phyloP scores from a whole-genome alignment of 176 grass and related monocot genomes.

The Lolium multiflorum region DNA sequence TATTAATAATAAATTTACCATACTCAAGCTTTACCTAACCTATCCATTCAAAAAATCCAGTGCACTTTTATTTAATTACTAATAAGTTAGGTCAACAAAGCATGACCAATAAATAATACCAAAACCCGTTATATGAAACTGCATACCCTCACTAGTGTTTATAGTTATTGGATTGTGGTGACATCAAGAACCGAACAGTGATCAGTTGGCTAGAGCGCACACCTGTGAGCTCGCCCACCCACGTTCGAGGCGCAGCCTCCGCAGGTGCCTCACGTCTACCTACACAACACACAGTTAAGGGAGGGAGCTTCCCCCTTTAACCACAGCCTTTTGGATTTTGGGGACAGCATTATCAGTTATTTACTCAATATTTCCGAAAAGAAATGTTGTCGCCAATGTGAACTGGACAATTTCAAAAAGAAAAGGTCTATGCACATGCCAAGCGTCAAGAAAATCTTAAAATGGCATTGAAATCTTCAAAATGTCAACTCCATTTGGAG shows the following conservation, averaged over 20 bases:
- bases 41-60: background rate
- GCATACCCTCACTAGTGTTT: constrained; percentile 1
- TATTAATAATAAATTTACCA: background rate
- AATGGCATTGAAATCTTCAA: background rate
- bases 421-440: background rate
- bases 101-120: constrained; percentile 9
- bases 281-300: background rate
- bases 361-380: background rate
- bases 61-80: background rate
- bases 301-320: no score
- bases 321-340: background rate
- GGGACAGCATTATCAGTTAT: background rate
- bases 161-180: background rate
- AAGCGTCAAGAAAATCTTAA: background rate
- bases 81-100: background rate
- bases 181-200: background rate
- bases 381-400: background rate
- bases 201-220: background rate
- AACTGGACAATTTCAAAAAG: constrained; percentile 21
- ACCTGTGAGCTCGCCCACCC: background rate
- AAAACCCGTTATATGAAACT: background rate
- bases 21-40: background rate
- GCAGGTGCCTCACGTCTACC: background rate
- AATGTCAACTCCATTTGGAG: background rate
- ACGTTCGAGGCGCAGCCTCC: background rate